Conservation (phyloP, 106 monocot species). For the Dendrobium officinale region DNA sequence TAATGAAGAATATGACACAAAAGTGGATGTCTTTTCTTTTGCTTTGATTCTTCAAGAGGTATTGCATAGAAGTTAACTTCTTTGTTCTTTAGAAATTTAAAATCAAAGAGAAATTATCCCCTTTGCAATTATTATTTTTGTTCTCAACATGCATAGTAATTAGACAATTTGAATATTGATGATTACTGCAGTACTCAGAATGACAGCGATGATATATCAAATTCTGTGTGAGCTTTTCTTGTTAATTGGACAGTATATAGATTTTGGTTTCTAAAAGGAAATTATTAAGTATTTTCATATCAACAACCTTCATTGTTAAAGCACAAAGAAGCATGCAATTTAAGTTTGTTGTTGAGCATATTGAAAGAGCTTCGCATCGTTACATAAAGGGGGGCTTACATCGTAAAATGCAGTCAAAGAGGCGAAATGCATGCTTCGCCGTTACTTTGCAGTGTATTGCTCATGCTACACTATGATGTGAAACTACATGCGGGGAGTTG, state of each 20-base stretch:
- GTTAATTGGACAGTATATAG: neutral
- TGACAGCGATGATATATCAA: neutral
- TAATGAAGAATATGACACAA: constrained; percentile 86
- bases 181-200: too few relatives aligned
- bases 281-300: neutral
- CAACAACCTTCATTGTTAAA: neutral
- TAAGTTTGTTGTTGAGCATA: neutral
- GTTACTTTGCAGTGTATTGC: too few relatives aligned
- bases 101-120: neutral
- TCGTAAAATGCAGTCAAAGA: neutral
- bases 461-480: neutral
- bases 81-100: constrained; percentile 6
- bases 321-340: neutral
- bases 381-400: neutral
- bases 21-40: constrained; percentile 94
- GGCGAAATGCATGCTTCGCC: neutral
- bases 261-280: neutral
- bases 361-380: neutral
- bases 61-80: neutral
- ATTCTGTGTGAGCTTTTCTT: neutral
- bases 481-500: too few relatives aligned
- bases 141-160: neutral
- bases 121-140: neutral
- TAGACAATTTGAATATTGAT: neutral
- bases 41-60: constrained; percentile 97